Evolutionary conservation across 805 yeast genomes (phyloP), one percentile per base, ranked within the genome.

Genomic region (Priceomyces medius): DNA sequence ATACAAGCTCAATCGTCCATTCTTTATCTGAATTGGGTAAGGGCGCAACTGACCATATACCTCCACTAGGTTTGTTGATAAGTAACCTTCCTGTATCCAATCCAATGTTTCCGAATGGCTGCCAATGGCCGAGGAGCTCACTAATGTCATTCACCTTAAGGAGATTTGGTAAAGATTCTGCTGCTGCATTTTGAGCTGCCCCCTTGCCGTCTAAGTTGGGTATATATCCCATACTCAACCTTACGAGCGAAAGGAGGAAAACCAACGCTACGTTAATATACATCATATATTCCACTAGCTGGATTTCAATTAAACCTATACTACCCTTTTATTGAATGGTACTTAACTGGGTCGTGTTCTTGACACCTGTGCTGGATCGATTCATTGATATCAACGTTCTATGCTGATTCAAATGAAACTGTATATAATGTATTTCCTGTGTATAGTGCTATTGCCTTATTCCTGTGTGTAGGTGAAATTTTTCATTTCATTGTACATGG

Each of bases 51-150:
- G 58, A 48, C 64, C 64, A 61, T 8, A 59, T 24, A 5, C 50
- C 54, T 3, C 53, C 48, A 18, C 47, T 43, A 3, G 48, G 52
- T 1, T 38, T 24, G 19, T 47, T 44, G 9, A 47, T 29, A 20
- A 59, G 37, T 20, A 59, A 42, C 38, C 64, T 46, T 70, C 74
- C 98, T 63, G 90, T 83, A 71, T 89, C 97, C 68, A 90, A 87
- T 76, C 85, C 85, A 74, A 91, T 80, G 77, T 74, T 87, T 57
- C 87, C 90, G 46, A 43, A 39, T 12, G 55, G 32, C 4, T 54
- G 47, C 73, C 74, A 70, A 17, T 49, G 48, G n/a, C 43, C 33
- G n/a, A 41, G 45, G 17, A 70, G 47, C 8, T 61, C 64, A 2
- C 43, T 38, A 2, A 62, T 41, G 13, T 44, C 45, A 4, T 56